These are phyloP conservation scores for Diplodia seriata DNA, from an alignment of 2,329 filamentous ascomycete genomes.

Conservation along the genomic window DNA sequence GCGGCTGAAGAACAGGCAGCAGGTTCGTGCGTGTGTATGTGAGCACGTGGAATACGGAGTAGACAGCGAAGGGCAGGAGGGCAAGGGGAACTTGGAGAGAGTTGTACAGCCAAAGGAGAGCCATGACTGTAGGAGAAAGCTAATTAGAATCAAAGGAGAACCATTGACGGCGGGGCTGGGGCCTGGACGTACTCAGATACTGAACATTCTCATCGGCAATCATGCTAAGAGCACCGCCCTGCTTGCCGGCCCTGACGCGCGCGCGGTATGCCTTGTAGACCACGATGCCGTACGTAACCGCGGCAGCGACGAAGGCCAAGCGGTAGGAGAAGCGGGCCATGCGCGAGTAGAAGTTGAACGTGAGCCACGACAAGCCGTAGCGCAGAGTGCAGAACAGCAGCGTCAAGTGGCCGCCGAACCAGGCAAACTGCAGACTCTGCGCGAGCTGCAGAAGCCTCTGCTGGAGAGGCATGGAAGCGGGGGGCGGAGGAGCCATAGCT, in stretches of 20 bases:
- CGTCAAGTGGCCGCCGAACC: slow-evolving; percentile 75
- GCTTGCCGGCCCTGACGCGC: slow-evolving; percentile 76
- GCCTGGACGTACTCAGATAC: slow-evolving; percentile 77
- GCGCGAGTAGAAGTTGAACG: slow-evolving; percentile 82
- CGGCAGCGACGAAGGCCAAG: slow-evolving; percentile 85
- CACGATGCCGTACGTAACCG: slow-evolving; percentile 94
- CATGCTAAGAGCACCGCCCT: slow-evolving; percentile 69
- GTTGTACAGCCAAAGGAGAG: slow-evolving; percentile 86
- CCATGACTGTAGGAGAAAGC: slow-evolving; percentile 70
- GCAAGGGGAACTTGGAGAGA: slow-evolving; percentile 88
- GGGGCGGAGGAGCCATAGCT: slow-evolving; percentile 75
- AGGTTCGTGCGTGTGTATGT: slow-evolving; percentile 95
- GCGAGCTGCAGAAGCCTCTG: slow-evolving; percentile 80
- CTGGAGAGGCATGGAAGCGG: slow-evolving; percentile 70
- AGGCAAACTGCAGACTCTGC: slow-evolving; percentile 90
- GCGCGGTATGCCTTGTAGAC: slow-evolving; percentile 97
- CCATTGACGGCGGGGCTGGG: slow-evolving; percentile 1
- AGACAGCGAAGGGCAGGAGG: slow-evolving; percentile 91
- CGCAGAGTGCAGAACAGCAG: slow-evolving; percentile 83
- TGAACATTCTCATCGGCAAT: slow-evolving; percentile 94
- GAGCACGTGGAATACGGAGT: slow-evolving; percentile 97
- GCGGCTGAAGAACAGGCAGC: slow-evolving; percentile 81
- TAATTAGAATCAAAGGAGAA: background rate
- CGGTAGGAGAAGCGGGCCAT: slow-evolving; percentile 87
- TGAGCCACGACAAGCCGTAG: slow-evolving; percentile 84